Base-by-base conservation (phyloP, 1,139 yeast genomes). In the Candida smagusa region DNA sequence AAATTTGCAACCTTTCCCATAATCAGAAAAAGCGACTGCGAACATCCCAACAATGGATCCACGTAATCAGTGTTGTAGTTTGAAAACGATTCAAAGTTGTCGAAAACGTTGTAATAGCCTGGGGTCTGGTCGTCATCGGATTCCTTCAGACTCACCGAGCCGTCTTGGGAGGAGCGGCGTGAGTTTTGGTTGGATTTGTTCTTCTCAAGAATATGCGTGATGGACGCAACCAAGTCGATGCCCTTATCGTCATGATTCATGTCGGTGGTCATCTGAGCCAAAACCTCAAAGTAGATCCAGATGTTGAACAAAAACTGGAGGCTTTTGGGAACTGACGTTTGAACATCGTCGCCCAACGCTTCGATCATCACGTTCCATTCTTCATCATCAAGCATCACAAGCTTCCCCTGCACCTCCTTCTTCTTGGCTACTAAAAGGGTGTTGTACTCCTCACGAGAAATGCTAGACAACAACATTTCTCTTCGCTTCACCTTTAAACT, bases 11-110 rank as follows among this genome's bases (percentile, higher is more conserved):
- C 84, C 46, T 72, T 72, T 1, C 85, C 84, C 61, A 81, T 77
- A 7, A 81, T 65, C 41, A 80, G 76, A 52, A 81, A 81, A 25
- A 81, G 55, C 2, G 78, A 72, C 49, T 79, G 85, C 0, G 81
- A 81, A 54, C 84, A 79, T 2, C 88, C 88, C 35, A 81, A 58
- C 26, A 81, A 59, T 3, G 87, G 86, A 52, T 81, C 87, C 33
- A 81, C 71, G 28, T 68, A 70, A 32, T 66, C 71, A 12, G 56
- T 49, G 37, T 61, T 56, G 29, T 34, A 31, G 28, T 36, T 36
- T 4, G 39, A 33, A 35, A 63, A 49, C 4, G 52, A 42, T 35
- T 66, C 71, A 37, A 68, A 58, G 30, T 57, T 57, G 16, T 62
- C 70, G 36, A 66, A 63, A 23, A 65, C 46, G 27, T 55, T 55